Evolutionary conservation across 2,329 filamentous ascomycete species (phyloP).

Genomic region (Colletotrichum sojae): DNA sequence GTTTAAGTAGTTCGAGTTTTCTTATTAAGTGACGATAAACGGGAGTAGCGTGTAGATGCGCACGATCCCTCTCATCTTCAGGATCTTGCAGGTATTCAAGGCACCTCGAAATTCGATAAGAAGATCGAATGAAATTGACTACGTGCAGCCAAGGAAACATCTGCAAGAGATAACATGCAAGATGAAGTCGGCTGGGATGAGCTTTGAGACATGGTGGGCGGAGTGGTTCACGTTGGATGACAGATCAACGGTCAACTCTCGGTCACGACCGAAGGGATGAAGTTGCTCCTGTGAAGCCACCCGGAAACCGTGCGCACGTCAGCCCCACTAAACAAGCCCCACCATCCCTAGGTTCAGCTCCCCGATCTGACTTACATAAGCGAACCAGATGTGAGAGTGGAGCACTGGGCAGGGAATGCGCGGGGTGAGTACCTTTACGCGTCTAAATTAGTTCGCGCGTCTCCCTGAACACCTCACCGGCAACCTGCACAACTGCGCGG

Average conservation of each 20-base stretch:
- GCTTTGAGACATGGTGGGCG: constrained; percentile 3
- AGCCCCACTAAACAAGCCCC: constrained; percentile 22
- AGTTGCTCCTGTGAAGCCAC: constrained; percentile 20
- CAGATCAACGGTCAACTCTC: constrained; percentile 28
- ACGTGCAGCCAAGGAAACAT: too few relatives aligned
- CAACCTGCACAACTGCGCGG: not conserved
- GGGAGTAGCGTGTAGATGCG: too few relatives aligned
- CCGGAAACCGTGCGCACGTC: constrained; percentile 19
- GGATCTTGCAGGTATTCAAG: too few relatives aligned
- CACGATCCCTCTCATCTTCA: too few relatives aligned
- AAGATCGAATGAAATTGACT: too few relatives aligned
- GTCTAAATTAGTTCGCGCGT: constrained; percentile 34
- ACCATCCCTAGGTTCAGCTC: not conserved
- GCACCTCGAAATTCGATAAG: too few relatives aligned
- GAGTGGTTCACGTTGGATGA: constrained; percentile 13
- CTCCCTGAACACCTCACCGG: not conserved
- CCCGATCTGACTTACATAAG: constrained; percentile 1
- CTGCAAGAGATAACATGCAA: not conserved
- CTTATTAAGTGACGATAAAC: too few relatives aligned
- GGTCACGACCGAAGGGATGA: constrained; percentile 29
- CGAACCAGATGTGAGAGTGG: not conserved
- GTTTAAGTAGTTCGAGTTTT: too few relatives aligned
- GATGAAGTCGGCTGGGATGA: not conserved
- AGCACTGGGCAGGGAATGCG: constrained; percentile 9
- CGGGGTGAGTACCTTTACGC: constrained; percentile 32